A percentile compares a stretch with the other conserved stretches of the same genome.
These are phyloP conservation scores for Bauhinia variegata DNA, from an alignment of 306 rosid genomes.

Conservation along the genomic window DNA sequence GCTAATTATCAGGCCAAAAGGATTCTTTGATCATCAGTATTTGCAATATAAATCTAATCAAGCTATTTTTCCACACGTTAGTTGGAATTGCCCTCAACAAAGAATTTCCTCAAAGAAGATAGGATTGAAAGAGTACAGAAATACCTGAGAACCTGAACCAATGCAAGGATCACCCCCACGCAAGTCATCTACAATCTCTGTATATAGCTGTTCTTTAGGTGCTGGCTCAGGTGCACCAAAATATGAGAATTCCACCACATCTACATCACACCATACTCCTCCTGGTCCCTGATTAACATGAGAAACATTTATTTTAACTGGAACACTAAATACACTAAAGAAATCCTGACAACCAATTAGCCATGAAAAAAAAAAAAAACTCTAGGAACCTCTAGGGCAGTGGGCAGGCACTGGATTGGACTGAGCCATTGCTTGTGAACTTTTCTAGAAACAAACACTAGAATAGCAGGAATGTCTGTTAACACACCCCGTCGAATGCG, in stretches of 20 bases:
- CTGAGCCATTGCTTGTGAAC: constrained; percentile 99
- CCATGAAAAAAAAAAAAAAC: neutral
- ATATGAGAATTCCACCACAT: constrained; percentile 95
- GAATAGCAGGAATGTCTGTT: constrained; percentile 95
- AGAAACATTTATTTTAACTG: constrained; percentile 26
- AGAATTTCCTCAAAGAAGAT: constrained; percentile 6
- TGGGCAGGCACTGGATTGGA: constrained; percentile 94
- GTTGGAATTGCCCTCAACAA: neutral
- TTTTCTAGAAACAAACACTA: constrained; percentile 96
- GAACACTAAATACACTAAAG: constrained; percentile 3
- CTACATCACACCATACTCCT: constrained; percentile 99
- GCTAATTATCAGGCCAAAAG: constrained; percentile 4
- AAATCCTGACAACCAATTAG: constrained; percentile 1
- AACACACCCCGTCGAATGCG: constrained; percentile 85
- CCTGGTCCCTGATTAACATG: constrained; percentile 89
- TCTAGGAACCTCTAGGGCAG: constrained; percentile 83
- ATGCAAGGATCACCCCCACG: constrained; percentile 95
- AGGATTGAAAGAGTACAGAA: constrained; percentile 29
- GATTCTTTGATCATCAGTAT: constrained; percentile 17
- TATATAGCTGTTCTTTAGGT: constrained; percentile 91
- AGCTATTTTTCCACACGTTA: constrained; percentile 14
- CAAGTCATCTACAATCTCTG: constrained; percentile 89
- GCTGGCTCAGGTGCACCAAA: constrained; percentile 99
- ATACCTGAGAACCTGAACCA: constrained; percentile 98
- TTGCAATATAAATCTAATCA: constrained; percentile 17